Evolutionary conservation across 2,329 filamentous ascomycete genomes (phyloP).

Genomic region (Pseudocercospora pini-densiflorae): DNA sequence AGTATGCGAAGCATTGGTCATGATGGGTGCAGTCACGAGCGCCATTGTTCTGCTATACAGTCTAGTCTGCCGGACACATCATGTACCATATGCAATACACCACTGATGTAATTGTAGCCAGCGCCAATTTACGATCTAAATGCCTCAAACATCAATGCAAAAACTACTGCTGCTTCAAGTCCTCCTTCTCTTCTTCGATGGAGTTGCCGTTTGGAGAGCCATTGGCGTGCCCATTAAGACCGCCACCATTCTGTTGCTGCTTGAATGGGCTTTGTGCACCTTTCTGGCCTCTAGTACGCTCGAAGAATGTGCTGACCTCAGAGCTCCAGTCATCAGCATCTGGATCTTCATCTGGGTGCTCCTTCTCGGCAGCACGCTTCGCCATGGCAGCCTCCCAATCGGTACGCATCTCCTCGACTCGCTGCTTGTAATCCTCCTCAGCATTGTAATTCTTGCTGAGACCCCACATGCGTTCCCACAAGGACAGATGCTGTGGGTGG

Average conservation of each 20-base stretch:
- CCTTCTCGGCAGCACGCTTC: slow-evolving; percentile 56
- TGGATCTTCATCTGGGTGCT: slow-evolving; percentile 41
- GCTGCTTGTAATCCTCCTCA: slow-evolving; percentile 78
- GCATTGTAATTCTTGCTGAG: slow-evolving; percentile 83
- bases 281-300: slow-evolving; percentile 49
- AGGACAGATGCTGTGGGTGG: slow-evolving; percentile 82
- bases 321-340: slow-evolving; percentile 54
- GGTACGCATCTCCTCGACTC: slow-evolving; percentile 74
- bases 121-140: background rate
- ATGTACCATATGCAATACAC: background rate
- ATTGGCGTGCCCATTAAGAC: slow-evolving; percentile 12
- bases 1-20: background rate
- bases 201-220: slow-evolving; percentile 10
- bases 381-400: slow-evolving; percentile 62
- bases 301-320: slow-evolving; percentile 59
- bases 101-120: background rate
- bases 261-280: slow-evolving; percentile 19
- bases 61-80: background rate
- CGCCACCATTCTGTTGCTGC: slow-evolving; percentile 11
- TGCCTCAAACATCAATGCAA: background rate
- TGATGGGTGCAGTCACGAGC: background rate
- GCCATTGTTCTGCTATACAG: slow-evolving; percentile 4
- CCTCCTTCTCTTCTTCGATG: slow-evolving; percentile 28
- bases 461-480: slow-evolving; percentile 84
- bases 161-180: slow-evolving; percentile 24